Conservation (phyloP, 2,329 filamentous ascomycete genomes). For the Biscogniauxia mediterranea region DNA sequence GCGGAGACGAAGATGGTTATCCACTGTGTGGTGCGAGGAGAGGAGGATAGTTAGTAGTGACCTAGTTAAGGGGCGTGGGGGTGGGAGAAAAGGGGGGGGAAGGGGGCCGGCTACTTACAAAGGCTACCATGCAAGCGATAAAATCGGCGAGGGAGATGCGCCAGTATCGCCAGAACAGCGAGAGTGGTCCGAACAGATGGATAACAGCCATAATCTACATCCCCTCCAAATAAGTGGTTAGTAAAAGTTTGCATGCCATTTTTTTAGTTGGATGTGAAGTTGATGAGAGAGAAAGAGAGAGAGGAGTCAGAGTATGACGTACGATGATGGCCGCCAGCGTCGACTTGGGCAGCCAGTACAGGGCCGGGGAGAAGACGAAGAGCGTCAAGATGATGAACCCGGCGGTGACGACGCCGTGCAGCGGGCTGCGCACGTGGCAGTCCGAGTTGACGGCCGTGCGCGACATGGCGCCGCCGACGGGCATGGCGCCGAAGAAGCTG, state of each 20-base stretch:
- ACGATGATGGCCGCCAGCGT: slow-evolving; percentile 63
- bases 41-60: neutral
- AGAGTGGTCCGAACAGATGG: slow-evolving; percentile 58
- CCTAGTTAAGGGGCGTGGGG: neutral
- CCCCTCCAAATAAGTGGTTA: neutral
- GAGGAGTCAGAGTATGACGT: slow-evolving; percentile 18
- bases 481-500: slow-evolving; percentile 63
- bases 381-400: slow-evolving; percentile 61
- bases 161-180: slow-evolving; percentile 63
- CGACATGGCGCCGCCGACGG: slow-evolving; percentile 65
- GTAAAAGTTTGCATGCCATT: neutral
- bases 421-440: slow-evolving; percentile 59
- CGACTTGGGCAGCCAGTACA: slow-evolving; percentile 68
- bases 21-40: slow-evolving; percentile 37
- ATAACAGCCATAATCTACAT: slow-evolving; percentile 58
- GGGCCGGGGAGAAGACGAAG: slow-evolving; percentile 57
- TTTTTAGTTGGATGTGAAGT: neutral
- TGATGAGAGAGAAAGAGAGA: slow-evolving; percentile 3
- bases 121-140: slow-evolving; percentile 59
- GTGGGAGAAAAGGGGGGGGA: neutral
- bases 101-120: slow-evolving; percentile 31
- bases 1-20: slow-evolving; percentile 60
- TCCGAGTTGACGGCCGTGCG: slow-evolving; percentile 66
- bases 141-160: slow-evolving; percentile 64
- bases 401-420: slow-evolving; percentile 59